Percentiles rank a stretch among this genome's conserved stretches.
phyloP scores from a whole-genome alignment of 2,329 filamentous ascomycete genomes.

The Aspergillus puulaauensis region DNA sequence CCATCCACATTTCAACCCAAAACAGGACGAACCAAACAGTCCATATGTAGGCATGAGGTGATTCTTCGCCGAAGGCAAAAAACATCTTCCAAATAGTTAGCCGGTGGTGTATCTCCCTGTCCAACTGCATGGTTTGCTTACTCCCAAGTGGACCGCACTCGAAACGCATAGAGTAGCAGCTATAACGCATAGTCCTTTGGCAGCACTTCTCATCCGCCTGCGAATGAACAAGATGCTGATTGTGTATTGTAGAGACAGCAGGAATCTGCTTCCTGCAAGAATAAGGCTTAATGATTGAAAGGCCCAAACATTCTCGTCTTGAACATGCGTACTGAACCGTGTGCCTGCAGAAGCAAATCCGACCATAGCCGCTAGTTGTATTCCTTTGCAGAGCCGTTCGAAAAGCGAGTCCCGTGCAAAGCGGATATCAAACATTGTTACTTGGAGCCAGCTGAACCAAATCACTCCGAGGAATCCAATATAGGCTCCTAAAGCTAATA shows the following conservation, averaged over 20 bases:
- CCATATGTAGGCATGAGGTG: conserved; percentile 37
- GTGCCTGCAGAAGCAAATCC: conserved; percentile 63
- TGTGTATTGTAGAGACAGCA: conserved; percentile 56
- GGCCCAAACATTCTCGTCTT: conserved; percentile 42
- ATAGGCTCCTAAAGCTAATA: conserved; percentile 44
- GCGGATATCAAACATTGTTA: conserved; percentile 64
- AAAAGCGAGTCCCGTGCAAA: conserved; percentile 66
- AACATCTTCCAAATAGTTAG: conserved; percentile 30
- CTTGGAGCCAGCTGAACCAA: conserved; percentile 69
- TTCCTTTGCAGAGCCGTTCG: conserved; percentile 57
- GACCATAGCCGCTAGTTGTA: conserved; percentile 65
- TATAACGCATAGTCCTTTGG: conserved; percentile 29
- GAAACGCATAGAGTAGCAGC: conserved; percentile 29
- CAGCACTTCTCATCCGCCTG: conserved; percentile 25
- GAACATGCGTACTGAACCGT: conserved; percentile 42
- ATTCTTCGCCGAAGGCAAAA: conserved; percentile 29
- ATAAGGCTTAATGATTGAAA: conserved; percentile 45
- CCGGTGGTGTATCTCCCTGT: neutral
- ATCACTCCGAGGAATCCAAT: conserved; percentile 58
- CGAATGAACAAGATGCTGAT: conserved; percentile 34
- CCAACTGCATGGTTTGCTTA: conserved; percentile 13
- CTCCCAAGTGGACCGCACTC: conserved; percentile 29
- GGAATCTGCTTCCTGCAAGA: conserved; percentile 54
- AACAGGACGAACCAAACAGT: conserved; percentile 58
- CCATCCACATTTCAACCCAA: conserved; percentile 52